phyloP scores from a whole-genome alignment of 768 basidiomycete species.

The Boletus patriciae region DNA sequence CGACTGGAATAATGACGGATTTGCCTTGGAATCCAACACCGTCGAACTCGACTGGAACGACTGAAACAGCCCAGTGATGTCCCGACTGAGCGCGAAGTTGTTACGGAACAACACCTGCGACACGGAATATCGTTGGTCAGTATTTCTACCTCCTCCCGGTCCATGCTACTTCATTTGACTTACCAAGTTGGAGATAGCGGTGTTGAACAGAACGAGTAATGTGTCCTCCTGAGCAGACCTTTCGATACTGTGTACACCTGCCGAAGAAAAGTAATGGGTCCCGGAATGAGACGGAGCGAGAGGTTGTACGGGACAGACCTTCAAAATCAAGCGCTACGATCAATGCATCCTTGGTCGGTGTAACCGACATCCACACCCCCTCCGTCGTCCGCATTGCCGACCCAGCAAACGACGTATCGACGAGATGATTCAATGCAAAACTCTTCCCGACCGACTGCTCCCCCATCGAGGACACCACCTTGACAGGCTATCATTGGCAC shows the following conservation, averaged over 20 bases:
- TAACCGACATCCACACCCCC: conserved; percentile 68
- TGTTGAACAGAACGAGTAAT: conserved; percentile 62
- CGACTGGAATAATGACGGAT: conserved; percentile 59
- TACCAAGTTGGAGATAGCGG: conserved; percentile 64
- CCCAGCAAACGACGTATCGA: conserved; percentile 65
- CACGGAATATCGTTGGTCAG: background rate
- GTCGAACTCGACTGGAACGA: conserved; percentile 61
- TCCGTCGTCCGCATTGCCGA: conserved; percentile 68
- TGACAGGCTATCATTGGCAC: conserved; percentile 45
- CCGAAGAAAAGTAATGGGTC: background rate
- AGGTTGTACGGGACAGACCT: conserved; percentile 33
- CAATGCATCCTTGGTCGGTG: conserved; percentile 53
- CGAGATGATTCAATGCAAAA: conserved; percentile 58
- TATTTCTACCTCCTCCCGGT: too few species aligned
- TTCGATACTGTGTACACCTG: conserved; percentile 63
- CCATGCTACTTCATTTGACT: conserved; percentile 31
- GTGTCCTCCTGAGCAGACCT: conserved; percentile 64
- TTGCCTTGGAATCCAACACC: conserved; percentile 56
- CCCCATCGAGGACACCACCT: conserved; percentile 68
- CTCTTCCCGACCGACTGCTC: conserved; percentile 68
- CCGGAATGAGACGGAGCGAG: background rate
- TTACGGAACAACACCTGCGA: conserved; percentile 61
- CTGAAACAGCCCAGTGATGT: conserved; percentile 60
- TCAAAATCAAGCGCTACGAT: conserved; percentile 66
- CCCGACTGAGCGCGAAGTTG: conserved; percentile 61